A percentile compares a stretch with the other conserved stretches of the same genome.
Evolutionary conservation across 441 rosid genomes (phyloP).

Genomic region (Metrosideros polymorpha): DNA sequence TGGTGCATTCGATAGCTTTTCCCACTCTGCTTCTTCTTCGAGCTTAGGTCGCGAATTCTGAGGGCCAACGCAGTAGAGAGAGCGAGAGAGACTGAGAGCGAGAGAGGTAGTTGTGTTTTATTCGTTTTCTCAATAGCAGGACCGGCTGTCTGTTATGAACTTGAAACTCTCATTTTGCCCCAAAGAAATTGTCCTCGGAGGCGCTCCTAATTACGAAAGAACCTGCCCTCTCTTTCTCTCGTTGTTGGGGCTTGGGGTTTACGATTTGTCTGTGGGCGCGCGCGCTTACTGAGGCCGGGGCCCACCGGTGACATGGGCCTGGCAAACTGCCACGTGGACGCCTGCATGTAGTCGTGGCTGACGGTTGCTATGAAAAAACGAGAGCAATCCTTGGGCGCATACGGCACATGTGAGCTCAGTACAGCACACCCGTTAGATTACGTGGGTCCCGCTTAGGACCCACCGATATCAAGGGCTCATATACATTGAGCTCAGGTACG

Average conservation of each 20-base stretch:
- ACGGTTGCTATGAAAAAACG: neutral
- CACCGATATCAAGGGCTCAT: neutral
- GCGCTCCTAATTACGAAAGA: conserved; percentile 6
- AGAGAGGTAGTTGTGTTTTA: conserved; percentile 14
- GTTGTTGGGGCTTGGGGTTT: conserved; percentile 10
- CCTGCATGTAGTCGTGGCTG: neutral
- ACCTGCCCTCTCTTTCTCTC: conserved; percentile 17
- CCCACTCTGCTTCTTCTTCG: neutral
- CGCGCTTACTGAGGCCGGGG: conserved; percentile 4
- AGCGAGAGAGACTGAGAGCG: conserved; percentile 14
- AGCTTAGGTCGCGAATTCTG: neutral
- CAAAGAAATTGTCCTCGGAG: conserved; percentile 21
- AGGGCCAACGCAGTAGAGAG: conserved; percentile 22
- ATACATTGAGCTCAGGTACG: too few species aligned
- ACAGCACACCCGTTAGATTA: neutral
- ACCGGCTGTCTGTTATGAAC: conserved; percentile 79
- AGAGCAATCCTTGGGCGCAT: neutral
- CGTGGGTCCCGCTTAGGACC: neutral
- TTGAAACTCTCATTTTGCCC: conserved; percentile 10
- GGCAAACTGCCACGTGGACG: neutral
- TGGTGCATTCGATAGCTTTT: neutral
- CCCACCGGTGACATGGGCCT: neutral
- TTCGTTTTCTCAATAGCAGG: conserved; percentile 18
- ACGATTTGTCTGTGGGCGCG: conserved; percentile 8
- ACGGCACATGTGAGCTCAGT: neutral